Percentiles rank a stretch among this genome's conserved stretches.
phyloP scores from a whole-genome alignment of 495 filamentous ascomycete genomes.

The Collariella sp. region DNA sequence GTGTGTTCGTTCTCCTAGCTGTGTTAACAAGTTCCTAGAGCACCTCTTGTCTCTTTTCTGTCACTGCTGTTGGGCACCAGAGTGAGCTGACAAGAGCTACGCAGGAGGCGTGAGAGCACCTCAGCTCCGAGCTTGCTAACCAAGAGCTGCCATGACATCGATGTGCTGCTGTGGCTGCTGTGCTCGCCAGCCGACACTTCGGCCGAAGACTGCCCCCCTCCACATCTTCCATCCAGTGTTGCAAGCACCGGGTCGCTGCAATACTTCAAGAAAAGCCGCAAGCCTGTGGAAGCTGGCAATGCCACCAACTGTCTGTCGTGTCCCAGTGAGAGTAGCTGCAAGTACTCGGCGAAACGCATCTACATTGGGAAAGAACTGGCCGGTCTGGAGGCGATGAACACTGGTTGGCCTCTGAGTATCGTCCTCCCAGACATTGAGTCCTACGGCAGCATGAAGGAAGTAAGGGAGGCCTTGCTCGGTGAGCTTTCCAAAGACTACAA shows the following conservation, averaged over 20 bases:
- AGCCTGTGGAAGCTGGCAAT: slow-evolving; percentile 60
- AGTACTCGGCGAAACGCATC: slow-evolving; percentile 73
- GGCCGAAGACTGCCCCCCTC: slow-evolving; percentile 27
- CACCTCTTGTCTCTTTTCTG: neutral
- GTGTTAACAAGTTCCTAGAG: neutral
- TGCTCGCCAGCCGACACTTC: slow-evolving; percentile 49
- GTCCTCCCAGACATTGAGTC: slow-evolving; percentile 89
- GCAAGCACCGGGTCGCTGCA: slow-evolving; percentile 62
- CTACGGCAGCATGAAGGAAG: slow-evolving; percentile 36
- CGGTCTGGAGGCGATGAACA: slow-evolving; percentile 47
- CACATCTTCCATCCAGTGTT: slow-evolving; percentile 68
- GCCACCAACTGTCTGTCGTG: slow-evolving; percentile 89
- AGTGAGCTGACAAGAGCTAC: neutral
- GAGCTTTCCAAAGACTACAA: slow-evolving; percentile 64
- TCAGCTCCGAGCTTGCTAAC: slow-evolving; percentile 75
- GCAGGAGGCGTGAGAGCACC: slow-evolving; percentile 57
- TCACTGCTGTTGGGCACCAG: neutral
- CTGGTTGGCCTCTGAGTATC: slow-evolving; percentile 75
- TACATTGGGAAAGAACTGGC: slow-evolving; percentile 50
- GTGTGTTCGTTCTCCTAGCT: neutral
- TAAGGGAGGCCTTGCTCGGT: slow-evolving; percentile 35
- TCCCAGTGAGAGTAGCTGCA: slow-evolving; percentile 58
- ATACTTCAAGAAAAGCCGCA: slow-evolving; percentile 64
- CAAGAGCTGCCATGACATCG: slow-evolving; percentile 92
- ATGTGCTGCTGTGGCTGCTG: slow-evolving; percentile 82